Evolutionary conservation across 1,139 yeast genomes (phyloP), one percentile per base, ranked within the genome.

Genomic region (Candida dubliniensis): DNA sequence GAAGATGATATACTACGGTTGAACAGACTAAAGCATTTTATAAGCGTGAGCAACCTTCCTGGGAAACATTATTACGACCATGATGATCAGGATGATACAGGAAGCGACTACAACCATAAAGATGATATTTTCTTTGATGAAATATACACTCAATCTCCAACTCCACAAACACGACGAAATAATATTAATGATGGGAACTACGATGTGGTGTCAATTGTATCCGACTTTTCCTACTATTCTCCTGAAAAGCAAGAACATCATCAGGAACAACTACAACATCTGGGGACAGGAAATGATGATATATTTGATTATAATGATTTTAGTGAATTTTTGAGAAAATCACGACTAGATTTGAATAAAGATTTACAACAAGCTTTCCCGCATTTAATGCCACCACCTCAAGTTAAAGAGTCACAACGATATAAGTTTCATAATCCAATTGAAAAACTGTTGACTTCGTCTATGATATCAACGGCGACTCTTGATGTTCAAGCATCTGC

Each of bases 341-440:
- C 75, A 6, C 54, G 74, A 40, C 45, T 66, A 3, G 64, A 70
- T 46, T 55, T 50, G 36, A 46, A 46, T 27, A 44, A 49, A 15
- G 47, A 44, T 33, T 40, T 71, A 31, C 49, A 54, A 36, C 54
- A 61, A 27, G 66, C 70, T 18, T 66, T 67, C 41, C 76, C 76
- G 4, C 63, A 58, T 44, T 51, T 58, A 7, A 47, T 67, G 4
- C 56, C 57, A 38, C 43, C 43, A n/a, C 54, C 57, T 37, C 39
- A 42, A 13, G 32, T n/a, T 29, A 40, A 30, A 23, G 26, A 14
- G 24, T 29, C 27, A 11, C 30, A 36, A 34, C 30, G 41, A 43
- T 43, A 33, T 47, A 55, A 63, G 42, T 72, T 70, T 51, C 76
- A 72, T 48, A 73, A 73, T 49, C 78, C 78, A 0, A 64, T 66